Percentiles rank a stretch among this genome's conserved stretches.
phyloP scores from a whole-genome alignment of 2,329 filamentous ascomycete genomes.

The Aspergillus fructus region DNA sequence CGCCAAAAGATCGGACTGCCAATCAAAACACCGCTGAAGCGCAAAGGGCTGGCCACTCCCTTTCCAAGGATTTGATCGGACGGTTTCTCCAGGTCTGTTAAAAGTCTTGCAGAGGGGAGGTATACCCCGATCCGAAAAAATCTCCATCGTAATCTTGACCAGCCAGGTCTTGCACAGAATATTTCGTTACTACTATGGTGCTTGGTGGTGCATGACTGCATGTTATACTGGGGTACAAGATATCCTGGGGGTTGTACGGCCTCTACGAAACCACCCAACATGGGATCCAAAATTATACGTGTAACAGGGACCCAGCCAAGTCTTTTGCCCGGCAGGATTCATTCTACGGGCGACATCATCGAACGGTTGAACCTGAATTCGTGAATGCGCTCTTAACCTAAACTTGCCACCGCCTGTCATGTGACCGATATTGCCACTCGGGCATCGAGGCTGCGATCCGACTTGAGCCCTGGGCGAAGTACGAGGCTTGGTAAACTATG shows the following conservation, averaged over 20 bases:
- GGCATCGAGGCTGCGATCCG: background rate
- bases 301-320: background rate
- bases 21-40: background rate
- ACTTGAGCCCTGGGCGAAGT: too few species aligned
- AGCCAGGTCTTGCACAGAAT: background rate
- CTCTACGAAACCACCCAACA: background rate
- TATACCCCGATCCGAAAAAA: background rate
- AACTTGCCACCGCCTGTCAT: slow-evolving; percentile 1
- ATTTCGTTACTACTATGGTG: too few species aligned
- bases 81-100: background rate
- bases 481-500: too few species aligned
- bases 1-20: slow-evolving; percentile 1
- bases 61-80: background rate
- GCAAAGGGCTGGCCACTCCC: slow-evolving; percentile 3
- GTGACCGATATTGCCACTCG: slow-evolving; percentile 4
- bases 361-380: background rate
- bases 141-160: background rate
- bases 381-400: background rate
- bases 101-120: background rate
- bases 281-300: background rate
- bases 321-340: background rate
- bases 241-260: background rate
- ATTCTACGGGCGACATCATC: background rate
- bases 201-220: background rate
- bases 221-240: background rate